A percentile compares a stretch with the other conserved stretches of the same genome.
Conservation (phyloP, 1,284 basidiomycete species). For the Cystobasidium slooffiae region DNA sequence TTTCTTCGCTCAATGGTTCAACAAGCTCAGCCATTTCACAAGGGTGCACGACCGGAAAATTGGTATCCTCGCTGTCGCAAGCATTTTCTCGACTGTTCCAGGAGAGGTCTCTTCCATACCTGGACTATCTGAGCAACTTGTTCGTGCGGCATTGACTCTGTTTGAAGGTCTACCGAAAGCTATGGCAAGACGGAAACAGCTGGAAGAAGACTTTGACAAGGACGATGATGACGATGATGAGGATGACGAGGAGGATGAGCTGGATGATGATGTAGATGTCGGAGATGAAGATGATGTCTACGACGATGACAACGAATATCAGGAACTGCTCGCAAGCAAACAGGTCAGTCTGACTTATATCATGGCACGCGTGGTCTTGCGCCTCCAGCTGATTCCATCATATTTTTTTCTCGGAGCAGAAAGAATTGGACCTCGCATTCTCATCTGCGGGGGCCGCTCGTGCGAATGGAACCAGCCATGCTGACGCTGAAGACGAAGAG, state of each 20-base stretch:
- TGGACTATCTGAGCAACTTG: constrained; percentile 73
- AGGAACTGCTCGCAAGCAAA: constrained; percentile 46
- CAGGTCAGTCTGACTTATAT: constrained; percentile 24
- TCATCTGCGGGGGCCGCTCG: constrained; percentile 2
- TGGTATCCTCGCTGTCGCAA: constrained; percentile 73
- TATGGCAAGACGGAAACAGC: constrained; percentile 67
- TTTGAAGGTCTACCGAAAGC: constrained; percentile 77
- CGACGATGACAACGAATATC: constrained; percentile 49
- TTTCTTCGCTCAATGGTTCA: constrained; percentile 83
- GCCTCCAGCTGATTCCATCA: neutral
- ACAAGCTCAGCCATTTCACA: constrained; percentile 67
- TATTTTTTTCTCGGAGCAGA: neutral
- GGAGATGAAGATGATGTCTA: constrained; percentile 50
- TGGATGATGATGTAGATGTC: constrained; percentile 8
- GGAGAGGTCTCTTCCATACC: constrained; percentile 67
- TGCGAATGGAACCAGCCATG: neutral
- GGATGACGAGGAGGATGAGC: constrained; percentile 52
- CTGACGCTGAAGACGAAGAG: constrained; percentile 43
- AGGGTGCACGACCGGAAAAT: constrained; percentile 92
- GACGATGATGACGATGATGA: constrained; percentile 44
- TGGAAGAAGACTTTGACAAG: constrained; percentile 42
- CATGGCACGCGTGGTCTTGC: neutral
- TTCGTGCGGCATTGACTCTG: constrained; percentile 69
- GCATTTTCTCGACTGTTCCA: constrained; percentile 71
- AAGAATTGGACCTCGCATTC: constrained; percentile 25